Conservation (phyloP, 208 protist species). For the Leptomonas seymouri region DNA sequence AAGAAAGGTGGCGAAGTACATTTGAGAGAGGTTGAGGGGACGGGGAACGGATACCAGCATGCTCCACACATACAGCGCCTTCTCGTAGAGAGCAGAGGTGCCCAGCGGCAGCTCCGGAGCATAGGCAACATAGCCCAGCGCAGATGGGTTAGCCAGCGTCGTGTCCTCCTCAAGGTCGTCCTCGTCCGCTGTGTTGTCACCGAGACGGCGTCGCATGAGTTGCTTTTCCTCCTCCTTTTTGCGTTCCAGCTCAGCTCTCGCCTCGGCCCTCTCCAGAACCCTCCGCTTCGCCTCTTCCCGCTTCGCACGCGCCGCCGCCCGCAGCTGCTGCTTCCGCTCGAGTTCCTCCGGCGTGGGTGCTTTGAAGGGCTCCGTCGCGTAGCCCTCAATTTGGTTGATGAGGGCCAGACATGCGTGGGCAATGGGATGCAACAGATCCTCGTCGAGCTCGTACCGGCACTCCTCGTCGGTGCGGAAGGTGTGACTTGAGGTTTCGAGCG, state of each 20-base stretch:
- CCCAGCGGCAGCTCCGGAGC: constrained; percentile 39
- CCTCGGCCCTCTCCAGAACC: constrained; percentile 43
- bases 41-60: constrained; percentile 73
- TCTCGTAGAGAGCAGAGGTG: constrained; percentile 54
- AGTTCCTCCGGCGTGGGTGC: constrained; percentile 56
- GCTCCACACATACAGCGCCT: constrained; percentile 77
- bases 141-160: constrained; percentile 44
- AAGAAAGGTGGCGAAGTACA: constrained; percentile 78
- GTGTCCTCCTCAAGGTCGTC: constrained; percentile 50
- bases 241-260: constrained; percentile 52
- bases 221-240: constrained; percentile 71
- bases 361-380: constrained; percentile 58
- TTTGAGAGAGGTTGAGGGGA: constrained; percentile 70
- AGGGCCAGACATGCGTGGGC: constrained; percentile 75
- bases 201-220: constrained; percentile 54
- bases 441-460: constrained; percentile 83
- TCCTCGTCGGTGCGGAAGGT: constrained; percentile 78
- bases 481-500: constrained; percentile 41
- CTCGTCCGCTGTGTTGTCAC: constrained; percentile 36
- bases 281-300: constrained; percentile 63
- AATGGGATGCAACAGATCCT: constrained; percentile 87
- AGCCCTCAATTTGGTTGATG: constrained; percentile 87
- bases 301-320: constrained; percentile 57
- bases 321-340: constrained; percentile 55
- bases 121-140: constrained; percentile 64